Evolutionary conservation across 306 rosid genomes (phyloP).

Genomic region (Malus fusca): DNA sequence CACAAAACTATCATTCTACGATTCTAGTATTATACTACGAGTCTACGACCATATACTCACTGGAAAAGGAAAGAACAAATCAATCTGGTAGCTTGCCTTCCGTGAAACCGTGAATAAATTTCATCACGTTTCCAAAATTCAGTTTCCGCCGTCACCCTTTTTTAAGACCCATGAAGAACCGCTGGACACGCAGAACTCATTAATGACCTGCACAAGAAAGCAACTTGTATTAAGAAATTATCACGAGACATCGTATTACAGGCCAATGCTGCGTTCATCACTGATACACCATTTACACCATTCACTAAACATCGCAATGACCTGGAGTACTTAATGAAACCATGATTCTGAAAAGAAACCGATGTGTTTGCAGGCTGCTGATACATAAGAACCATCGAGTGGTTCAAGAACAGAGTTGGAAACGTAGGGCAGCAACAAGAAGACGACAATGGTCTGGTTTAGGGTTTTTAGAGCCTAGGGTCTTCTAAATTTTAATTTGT

Average conservation of each 20-base stretch:
- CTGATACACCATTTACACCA: neutral
- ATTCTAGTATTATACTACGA: neutral
- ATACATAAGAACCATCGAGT: neutral
- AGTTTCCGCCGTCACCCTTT: slow-evolving; percentile 51
- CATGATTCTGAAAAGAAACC: neutral
- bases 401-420: neutral
- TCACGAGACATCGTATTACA: neutral
- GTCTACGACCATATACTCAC: neutral
- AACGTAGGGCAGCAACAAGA: neutral
- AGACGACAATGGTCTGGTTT: neutral
- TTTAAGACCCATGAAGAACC: slow-evolving; percentile 69
- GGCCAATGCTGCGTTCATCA: neutral
- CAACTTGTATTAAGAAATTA: neutral
- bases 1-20: neutral
- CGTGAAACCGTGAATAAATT: neutral
- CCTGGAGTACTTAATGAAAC: neutral
- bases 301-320: neutral
- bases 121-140: slow-evolving; percentile 8
- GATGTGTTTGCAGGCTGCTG: neutral
- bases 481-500: neutral
- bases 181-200: slow-evolving; percentile 55
- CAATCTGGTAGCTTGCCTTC: neutral
- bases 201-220: slow-evolving; percentile 50
- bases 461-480: neutral
- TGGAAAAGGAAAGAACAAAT: neutral